Percentiles rank a stretch among this genome's conserved stretches.
These are phyloP conservation scores for Trametes pubescens DNA, from an alignment of 1,284 basidiomycete genomes.

Conservation along the genomic window DNA sequence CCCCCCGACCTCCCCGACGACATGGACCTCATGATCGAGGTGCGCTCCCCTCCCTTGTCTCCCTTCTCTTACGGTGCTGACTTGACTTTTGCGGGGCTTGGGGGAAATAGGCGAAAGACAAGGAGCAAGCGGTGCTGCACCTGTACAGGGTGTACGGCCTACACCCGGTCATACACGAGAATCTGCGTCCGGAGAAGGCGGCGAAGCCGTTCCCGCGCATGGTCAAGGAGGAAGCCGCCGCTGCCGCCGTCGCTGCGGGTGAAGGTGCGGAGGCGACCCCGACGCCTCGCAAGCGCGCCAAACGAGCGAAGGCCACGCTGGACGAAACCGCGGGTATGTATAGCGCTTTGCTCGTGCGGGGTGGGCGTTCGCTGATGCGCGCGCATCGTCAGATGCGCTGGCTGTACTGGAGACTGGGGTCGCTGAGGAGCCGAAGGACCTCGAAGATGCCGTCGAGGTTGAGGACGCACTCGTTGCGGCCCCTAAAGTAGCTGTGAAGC, in stretches of 20 bases:
- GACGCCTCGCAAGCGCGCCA: constrained; percentile 10
- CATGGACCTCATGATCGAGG: constrained; percentile 91
- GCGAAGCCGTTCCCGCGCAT: constrained; percentile 51
- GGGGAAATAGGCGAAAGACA: constrained; percentile 85
- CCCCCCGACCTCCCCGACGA: constrained; percentile 61
- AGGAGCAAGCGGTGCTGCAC: constrained; percentile 93
- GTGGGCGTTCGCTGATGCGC: not conserved
- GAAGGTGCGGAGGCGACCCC: not conserved
- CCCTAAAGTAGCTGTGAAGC: not conserved
- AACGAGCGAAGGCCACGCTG: not conserved
- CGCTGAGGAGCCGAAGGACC: constrained; percentile 20
- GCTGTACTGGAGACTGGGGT: constrained; percentile 17
- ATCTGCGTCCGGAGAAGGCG: constrained; percentile 49
- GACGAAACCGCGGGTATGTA: constrained; percentile 14
- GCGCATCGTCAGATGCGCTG: constrained; percentile 6
- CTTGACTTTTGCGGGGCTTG: not conserved
- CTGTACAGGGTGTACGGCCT: constrained; percentile 83
- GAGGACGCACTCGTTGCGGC: not conserved
- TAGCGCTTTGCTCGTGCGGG: not conserved
- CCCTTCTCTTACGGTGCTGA: not conserved
- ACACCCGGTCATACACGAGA: constrained; percentile 66
- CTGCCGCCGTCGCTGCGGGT: not conserved
- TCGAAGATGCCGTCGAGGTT: constrained; percentile 15
- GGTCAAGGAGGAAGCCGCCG: constrained; percentile 12
- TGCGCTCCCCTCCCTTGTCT: constrained; percentile 31